phyloP scores from a whole-genome alignment of 208 protist genomes.

The Trypanosoma mega region DNA sequence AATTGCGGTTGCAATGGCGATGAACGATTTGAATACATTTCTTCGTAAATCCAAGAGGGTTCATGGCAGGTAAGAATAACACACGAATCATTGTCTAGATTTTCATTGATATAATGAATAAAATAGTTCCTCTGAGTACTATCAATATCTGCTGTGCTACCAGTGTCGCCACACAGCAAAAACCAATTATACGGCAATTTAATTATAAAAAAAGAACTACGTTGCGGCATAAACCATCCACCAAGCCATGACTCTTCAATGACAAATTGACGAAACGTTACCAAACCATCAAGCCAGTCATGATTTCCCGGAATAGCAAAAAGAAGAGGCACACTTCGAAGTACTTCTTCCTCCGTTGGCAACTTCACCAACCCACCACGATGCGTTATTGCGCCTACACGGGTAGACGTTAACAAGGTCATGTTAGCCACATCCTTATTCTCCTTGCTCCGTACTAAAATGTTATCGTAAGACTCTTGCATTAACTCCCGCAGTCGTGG shows the following conservation, averaged over 20 bases:
- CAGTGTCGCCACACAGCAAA: slow-evolving; percentile 79
- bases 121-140: slow-evolving; percentile 85
- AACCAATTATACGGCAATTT: slow-evolving; percentile 84
- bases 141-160: slow-evolving; percentile 77
- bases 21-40: slow-evolving; percentile 37
- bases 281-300: slow-evolving; percentile 89
- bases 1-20: slow-evolving; percentile 51
- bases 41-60: slow-evolving; percentile 77
- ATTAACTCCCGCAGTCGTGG: slow-evolving; percentile 42
- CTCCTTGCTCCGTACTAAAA: slow-evolving; percentile 39
- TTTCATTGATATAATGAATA: slow-evolving; percentile 56
- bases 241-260: slow-evolving; percentile 69
- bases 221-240: slow-evolving; percentile 87
- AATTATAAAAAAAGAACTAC: slow-evolving; percentile 78
- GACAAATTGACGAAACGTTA: slow-evolving; percentile 79
- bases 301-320: slow-evolving; percentile 89
- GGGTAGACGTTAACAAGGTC: slow-evolving; percentile 45
- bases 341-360: slow-evolving; percentile 42
- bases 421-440: slow-evolving; percentile 63
- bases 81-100: slow-evolving; percentile 70
- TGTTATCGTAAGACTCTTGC: slow-evolving; percentile 37
- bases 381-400: slow-evolving; percentile 33
- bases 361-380: neutral
- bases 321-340: slow-evolving; percentile 63
- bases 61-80: slow-evolving; percentile 72